Percentiles rank a stretch among this genome's conserved stretches.
These are phyloP conservation scores for Sungouiella thailandica DNA, from an alignment of 805 yeast species.

Conservation along the genomic window DNA sequence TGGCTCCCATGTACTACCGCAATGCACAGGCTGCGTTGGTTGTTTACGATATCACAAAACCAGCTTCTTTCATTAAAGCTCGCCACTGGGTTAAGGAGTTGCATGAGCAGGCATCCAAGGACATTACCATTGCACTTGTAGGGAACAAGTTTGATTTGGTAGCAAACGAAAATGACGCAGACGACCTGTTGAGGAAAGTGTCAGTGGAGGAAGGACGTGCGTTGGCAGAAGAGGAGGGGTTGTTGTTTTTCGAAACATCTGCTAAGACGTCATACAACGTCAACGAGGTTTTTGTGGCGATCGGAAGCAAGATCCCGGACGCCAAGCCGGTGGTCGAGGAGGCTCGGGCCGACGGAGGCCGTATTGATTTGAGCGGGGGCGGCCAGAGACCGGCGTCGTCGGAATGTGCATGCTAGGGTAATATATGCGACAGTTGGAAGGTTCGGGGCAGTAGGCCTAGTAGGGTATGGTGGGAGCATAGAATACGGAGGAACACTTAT, in stretches of 20 bases:
- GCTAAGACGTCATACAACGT: constrained; percentile 90
- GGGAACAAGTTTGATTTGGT: constrained; percentile 71
- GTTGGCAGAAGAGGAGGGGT: constrained; percentile 86
- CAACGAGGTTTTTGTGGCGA: constrained; percentile 83
- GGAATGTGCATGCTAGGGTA: constrained; percentile 15
- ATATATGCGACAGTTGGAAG: not conserved
- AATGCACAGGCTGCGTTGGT: constrained; percentile 78
- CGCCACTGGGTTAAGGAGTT: constrained; percentile 75
- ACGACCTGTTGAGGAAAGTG: constrained; percentile 65
- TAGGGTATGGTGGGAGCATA: no score
- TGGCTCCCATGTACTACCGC: constrained; percentile 81
- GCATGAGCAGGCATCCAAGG: constrained; percentile 72
- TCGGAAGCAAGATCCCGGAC: constrained; percentile 80
- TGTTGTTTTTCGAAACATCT: constrained; percentile 88
- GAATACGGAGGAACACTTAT: no score
- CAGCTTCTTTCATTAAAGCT: constrained; percentile 64
- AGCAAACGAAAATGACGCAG: constrained; percentile 38
- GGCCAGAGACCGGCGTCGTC: constrained; percentile 12
- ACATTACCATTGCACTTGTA: constrained; percentile 75
- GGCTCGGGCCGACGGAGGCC: constrained; percentile 12
- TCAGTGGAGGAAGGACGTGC: constrained; percentile 80
- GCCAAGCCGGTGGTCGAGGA: constrained; percentile 13
- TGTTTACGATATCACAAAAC: constrained; percentile 70
- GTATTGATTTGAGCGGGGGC: constrained; percentile 31
- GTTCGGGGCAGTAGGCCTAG: no score